These are phyloP conservation scores for Mucor velutinosus DNA, from an alignment of 371 early-diverging fungal species.

Conservation along the genomic window DNA sequence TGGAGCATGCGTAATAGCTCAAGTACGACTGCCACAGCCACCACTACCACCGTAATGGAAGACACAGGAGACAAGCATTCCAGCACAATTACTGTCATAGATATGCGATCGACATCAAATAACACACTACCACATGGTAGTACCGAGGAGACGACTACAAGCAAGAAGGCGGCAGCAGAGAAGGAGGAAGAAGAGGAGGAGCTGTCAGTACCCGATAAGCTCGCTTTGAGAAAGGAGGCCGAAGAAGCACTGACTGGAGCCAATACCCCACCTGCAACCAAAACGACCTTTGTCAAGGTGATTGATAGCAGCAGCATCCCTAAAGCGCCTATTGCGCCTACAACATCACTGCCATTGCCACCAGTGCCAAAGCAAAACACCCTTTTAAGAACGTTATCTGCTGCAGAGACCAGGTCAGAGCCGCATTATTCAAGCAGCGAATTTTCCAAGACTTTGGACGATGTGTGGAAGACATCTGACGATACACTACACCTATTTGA, in stretches of 20 bases:
- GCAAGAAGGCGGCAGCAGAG: not conserved
- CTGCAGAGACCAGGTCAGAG: not conserved
- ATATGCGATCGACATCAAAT: slow-evolving; percentile 8
- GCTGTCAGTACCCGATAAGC: slow-evolving; percentile 13
- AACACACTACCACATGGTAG: not conserved
- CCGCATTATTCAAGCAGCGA: not conserved
- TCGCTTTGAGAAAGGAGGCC: slow-evolving; percentile 17
- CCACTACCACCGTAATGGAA: not conserved
- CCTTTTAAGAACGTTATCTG: not conserved
- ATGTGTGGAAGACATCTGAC: slow-evolving; percentile 22
- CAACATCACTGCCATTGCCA: not conserved
- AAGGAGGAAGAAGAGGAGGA: slow-evolving; percentile 4
- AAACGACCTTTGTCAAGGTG: not conserved
- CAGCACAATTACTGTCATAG: slow-evolving; percentile 17
- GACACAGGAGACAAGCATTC: slow-evolving; percentile 10
- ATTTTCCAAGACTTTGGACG: slow-evolving; percentile 26
- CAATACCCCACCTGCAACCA: not conserved
- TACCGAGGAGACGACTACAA: not conserved
- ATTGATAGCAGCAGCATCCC: not conserved
- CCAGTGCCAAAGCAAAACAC: not conserved
- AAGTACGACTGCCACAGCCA: not conserved
- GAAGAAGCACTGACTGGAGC: slow-evolving; percentile 7
- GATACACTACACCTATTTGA: slow-evolving; percentile 8
- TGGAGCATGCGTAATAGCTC: slow-evolving; percentile 10
- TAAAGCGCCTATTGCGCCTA: not conserved